Conservation (phyloP, 2,329 filamentous ascomycete genomes). For the Hypoxylon sp. region DNA sequence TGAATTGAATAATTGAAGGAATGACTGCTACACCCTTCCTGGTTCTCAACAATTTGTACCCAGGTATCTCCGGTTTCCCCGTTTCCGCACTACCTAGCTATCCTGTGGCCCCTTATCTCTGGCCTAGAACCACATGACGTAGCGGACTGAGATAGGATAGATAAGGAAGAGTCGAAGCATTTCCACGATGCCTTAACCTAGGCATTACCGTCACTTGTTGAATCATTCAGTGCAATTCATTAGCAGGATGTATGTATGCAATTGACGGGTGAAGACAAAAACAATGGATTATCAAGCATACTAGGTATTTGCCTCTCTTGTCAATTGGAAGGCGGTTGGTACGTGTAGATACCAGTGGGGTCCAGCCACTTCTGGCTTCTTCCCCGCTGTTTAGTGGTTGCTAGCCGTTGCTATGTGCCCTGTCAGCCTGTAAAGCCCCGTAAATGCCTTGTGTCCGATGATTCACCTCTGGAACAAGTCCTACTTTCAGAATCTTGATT, state of each 20-base stretch:
- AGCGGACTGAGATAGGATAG: constrained; percentile 9
- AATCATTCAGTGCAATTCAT: background rate
- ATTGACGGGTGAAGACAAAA: constrained; percentile 27
- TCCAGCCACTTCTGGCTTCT: constrained; percentile 48
- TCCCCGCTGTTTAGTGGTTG: constrained; percentile 44
- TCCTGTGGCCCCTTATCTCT: constrained; percentile 31
- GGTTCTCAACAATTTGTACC: background rate
- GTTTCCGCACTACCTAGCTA: constrained; percentile 17
- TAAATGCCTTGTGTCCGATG: constrained; percentile 38
- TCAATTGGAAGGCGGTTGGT: constrained; percentile 22
- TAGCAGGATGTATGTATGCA: background rate
- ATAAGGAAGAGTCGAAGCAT: background rate
- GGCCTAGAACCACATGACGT: constrained; percentile 34
- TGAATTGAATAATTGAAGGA: constrained; percentile 6
- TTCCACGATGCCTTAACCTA: background rate
- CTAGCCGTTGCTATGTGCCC: background rate
- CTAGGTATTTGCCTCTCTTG: constrained; percentile 35
- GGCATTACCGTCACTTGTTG: background rate
- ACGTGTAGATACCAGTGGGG: constrained; percentile 25
- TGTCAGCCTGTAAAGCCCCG: background rate
- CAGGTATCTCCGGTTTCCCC: constrained; percentile 19
- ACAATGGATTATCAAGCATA: constrained; percentile 31
- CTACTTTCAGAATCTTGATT: constrained; percentile 37
- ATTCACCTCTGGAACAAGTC: constrained; percentile 42
- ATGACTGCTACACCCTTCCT: constrained; percentile 17